Percentiles rank a stretch among this genome's conserved stretches.
Evolutionary conservation across 2,329 filamentous ascomycete genomes (phyloP).

Genomic region (Aspergillus ruber): DNA sequence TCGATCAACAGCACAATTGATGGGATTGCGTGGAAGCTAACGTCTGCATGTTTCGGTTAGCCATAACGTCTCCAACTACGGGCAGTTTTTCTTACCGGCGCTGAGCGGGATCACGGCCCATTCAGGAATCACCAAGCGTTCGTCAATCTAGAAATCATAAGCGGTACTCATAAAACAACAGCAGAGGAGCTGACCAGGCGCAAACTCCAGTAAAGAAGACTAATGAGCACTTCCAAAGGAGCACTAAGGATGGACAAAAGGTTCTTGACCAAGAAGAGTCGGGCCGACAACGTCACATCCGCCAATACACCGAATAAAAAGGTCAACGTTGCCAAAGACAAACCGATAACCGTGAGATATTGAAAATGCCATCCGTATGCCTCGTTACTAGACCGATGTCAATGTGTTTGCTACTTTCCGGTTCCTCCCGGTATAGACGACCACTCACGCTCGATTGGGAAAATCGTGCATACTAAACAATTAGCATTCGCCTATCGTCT

Average conservation of each 20-base stretch:
- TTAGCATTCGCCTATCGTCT: background rate
- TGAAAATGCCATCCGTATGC: conserved; percentile 62
- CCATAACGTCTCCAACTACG: background rate
- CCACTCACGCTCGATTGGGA: conserved; percentile 37
- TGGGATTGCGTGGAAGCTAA: conserved; percentile 48
- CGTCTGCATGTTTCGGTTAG: conserved; percentile 22
- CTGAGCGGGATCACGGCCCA: conserved; percentile 30
- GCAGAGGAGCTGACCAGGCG: conserved; percentile 36
- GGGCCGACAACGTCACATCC: conserved; percentile 47
- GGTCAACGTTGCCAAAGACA: conserved; percentile 50
- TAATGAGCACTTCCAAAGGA: conserved; percentile 56
- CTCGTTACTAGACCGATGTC: conserved; percentile 41
- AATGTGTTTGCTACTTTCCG: conserved; percentile 1
- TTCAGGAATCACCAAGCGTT: conserved; percentile 46
- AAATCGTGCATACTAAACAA: conserved; percentile 34
- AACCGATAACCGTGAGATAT: conserved; percentile 58
- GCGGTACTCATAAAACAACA: background rate
- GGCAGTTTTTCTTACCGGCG: conserved; percentile 25
- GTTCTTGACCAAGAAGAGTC: conserved; percentile 54
- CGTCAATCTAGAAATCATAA: conserved; percentile 30
- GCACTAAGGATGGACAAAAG: conserved; percentile 51
- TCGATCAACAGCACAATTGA: conserved; percentile 50
- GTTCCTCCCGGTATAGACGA: background rate
- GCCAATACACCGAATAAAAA: conserved; percentile 50
- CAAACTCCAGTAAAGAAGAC: conserved; percentile 55